phyloP scores from a whole-genome alignment of 1,284 basidiomycete species.

The Waitea zeae region DNA sequence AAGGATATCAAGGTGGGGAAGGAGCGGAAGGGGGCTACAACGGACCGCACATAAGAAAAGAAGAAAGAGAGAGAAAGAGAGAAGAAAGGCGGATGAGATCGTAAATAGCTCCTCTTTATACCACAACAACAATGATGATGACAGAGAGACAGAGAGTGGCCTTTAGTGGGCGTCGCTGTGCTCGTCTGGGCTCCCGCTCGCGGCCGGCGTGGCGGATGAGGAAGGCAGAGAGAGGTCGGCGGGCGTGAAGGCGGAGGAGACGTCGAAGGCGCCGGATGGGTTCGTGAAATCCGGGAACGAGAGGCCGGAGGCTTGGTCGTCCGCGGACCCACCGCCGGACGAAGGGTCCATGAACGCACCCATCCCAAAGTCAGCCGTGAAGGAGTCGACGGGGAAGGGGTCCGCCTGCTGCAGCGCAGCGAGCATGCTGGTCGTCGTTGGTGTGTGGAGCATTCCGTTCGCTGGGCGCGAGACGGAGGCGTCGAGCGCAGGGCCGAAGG shows the following conservation, averaged over 20 bases:
- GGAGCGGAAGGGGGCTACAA: too few species aligned
- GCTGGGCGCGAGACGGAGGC: constrained; percentile 18
- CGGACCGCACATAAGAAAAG: too few species aligned
- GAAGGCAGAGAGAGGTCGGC: constrained; percentile 46
- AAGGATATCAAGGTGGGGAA: too few species aligned
- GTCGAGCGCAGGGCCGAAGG: constrained; percentile 37
- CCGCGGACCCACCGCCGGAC: constrained; percentile 36
- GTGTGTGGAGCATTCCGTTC: constrained; percentile 48
- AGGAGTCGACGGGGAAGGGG: constrained; percentile 37
- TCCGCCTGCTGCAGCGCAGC: constrained; percentile 62
- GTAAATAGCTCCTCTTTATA: too few species aligned
- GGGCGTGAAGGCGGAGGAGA: constrained; percentile 33
- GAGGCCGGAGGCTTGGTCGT: constrained; percentile 29
- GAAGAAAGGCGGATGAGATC: background rate
- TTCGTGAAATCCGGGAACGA: constrained; percentile 52
- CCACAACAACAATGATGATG: too few species aligned
- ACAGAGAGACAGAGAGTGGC: too few species aligned
- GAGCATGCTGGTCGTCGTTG: constrained; percentile 76
- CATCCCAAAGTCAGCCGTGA: constrained; percentile 52
- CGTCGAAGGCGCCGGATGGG: constrained; percentile 43
- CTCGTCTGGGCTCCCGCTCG: background rate
- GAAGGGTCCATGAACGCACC: constrained; percentile 62
- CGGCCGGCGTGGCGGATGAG: constrained; percentile 11
- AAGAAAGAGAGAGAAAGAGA: constrained; percentile 1
- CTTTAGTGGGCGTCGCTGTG: background rate